A percentile compares a stretch with the other conserved stretches of the same genome.
Evolutionary conservation across 371 early-diverging fungal genomes (phyloP).

Genomic region (Rozella allomycis): DNA sequence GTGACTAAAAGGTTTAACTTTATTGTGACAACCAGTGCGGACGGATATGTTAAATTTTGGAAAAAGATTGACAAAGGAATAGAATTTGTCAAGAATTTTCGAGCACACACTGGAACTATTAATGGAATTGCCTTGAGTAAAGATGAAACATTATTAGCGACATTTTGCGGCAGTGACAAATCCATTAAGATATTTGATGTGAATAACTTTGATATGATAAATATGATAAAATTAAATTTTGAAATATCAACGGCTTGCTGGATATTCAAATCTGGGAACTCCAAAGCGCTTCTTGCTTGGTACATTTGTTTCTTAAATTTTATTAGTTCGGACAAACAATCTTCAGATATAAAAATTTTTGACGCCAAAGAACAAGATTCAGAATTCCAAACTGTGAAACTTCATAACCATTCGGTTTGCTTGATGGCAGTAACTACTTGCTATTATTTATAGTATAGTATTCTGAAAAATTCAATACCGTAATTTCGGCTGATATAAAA

Average conservation of each 20-base stretch:
- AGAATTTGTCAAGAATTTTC: conserved; percentile 90
- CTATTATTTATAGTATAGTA: conserved; percentile 62
- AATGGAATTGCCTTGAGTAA: conserved; percentile 9
- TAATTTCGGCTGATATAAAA: conserved; percentile 53
- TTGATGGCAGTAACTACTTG: conserved; percentile 40
- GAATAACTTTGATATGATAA: conserved; percentile 76
- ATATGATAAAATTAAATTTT: conserved; percentile 58
- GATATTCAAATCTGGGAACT: conserved; percentile 58
- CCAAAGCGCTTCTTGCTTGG: conserved; percentile 53
- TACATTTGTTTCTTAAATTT: conserved; percentile 11
- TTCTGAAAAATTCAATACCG: conserved; percentile 44
- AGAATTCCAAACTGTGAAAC: neutral
- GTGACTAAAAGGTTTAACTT: conserved; percentile 43
- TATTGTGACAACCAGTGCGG: conserved; percentile 71
- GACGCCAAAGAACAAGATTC: conserved; percentile 47
- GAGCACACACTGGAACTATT: conserved; percentile 45
- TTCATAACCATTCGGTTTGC: conserved; percentile 23
- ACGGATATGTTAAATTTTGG: conserved; percentile 96
- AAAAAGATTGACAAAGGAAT: conserved; percentile 77
- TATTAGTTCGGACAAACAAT: conserved; percentile 48
- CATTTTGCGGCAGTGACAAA: conserved; percentile 58
- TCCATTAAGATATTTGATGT: conserved; percentile 80
- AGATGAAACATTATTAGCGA: conserved; percentile 64
- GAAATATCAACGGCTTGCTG: conserved; percentile 58
- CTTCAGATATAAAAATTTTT: conserved; percentile 45